Evolutionary conservation across 371 early-diverging fungal species (phyloP), one percentile per base, ranked within the genome.

Genomic region (Blakeslea trispora): DNA sequence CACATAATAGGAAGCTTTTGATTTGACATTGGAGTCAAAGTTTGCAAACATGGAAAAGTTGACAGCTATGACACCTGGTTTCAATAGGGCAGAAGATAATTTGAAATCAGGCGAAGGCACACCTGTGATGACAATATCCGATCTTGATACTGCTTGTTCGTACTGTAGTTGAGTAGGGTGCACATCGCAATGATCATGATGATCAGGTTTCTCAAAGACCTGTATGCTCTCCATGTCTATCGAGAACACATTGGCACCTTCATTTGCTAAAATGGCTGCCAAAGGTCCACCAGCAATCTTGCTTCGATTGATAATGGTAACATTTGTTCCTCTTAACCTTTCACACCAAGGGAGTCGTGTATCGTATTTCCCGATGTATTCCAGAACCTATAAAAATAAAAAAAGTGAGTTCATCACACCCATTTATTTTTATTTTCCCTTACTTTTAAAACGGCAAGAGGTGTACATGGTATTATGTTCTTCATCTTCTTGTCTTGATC

Each of bases 201-300:
- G 94, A 89, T 47, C 42, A 4, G 11, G 11, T 48, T 56, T 42
- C 53, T 87, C 84, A 73, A 94, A 94, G 61, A 90, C 81, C 64
- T 92, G 86, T 45, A 96, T 83, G 53, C 90, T 91, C 65, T 85
- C 82, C 47, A 91, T 88, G 69, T 98, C 97, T 17, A 95, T 90
- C 3, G 94, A 94, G 75, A 83, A 96, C 9, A 97, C 97, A 63
- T 86, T 91, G 53, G 97, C 98, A 44, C 97, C 97, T 60, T 98
- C 98, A 74, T 97, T 96, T 45, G 98, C 96, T 41, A 98, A 77
- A 63, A 98, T 75, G 8, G 96, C 95, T 8, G 98, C 97, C 49
- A 98, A 72, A 18, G 98, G 98, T 32, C 94, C 91, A 15, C 98
- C 98, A 10, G 96, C 98, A 48, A 96, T 93, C 66, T 96, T 96